A percentile compares a stretch with the other conserved stretches of the same genome.
Conservation (phyloP, 345 rosid genomes). For the Toxicodendron radicans region DNA sequence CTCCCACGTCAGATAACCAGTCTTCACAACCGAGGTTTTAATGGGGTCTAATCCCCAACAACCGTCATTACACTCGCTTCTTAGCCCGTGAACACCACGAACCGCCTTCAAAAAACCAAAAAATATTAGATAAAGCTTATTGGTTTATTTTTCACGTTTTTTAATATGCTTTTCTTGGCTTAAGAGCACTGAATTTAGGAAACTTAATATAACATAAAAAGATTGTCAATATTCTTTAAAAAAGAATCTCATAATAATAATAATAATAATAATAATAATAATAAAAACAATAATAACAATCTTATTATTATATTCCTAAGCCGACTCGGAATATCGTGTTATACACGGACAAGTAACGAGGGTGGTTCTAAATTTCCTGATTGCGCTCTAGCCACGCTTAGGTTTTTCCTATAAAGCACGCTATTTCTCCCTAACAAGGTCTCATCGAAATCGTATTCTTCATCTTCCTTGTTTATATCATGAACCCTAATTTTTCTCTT, state of each 20-base stretch:
- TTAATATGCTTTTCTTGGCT: too few relatives aligned
- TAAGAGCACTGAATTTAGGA: too few relatives aligned
- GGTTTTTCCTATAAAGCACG: conserved; percentile 1
- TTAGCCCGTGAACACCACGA: not conserved
- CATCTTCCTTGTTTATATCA: not conserved
- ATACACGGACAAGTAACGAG: conserved; percentile 7
- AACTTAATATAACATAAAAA: too few relatives aligned
- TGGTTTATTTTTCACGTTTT: too few relatives aligned
- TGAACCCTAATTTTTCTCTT: not conserved
- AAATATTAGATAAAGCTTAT: too few relatives aligned
- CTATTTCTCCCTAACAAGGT: not conserved
- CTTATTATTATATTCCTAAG: too few relatives aligned
- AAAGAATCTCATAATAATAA: too few relatives aligned
- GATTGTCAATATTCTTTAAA: too few relatives aligned
- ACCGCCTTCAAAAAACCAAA: not conserved
- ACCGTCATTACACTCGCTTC: conserved; percentile 14
- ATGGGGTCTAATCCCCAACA: conserved; percentile 12
- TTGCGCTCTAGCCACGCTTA: not conserved
- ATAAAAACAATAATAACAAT: too few relatives aligned
- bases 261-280: too few relatives aligned
- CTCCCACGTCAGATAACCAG: conserved; percentile 32
- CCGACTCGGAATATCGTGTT: not conserved
- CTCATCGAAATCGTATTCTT: not conserved
- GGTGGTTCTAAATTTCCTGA: not conserved
- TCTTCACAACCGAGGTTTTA: conserved; percentile 10